Conservation (phyloP, 1,284 basidiomycete genomes). For the Sanguinoderma infundibulare region DNA sequence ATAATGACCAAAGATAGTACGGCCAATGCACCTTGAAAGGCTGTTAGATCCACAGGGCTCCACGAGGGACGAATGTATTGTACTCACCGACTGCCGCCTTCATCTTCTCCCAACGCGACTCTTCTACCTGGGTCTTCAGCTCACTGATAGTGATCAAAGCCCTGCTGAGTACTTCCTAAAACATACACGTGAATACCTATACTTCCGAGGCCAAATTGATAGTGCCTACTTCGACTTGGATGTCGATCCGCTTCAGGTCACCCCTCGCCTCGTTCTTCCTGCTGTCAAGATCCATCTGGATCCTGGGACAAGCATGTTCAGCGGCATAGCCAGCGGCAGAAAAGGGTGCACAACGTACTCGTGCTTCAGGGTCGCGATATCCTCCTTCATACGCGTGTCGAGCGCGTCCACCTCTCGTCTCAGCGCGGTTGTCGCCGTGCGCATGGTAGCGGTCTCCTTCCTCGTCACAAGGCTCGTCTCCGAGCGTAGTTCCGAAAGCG, state of each 20-base stretch:
- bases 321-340: too few species aligned
- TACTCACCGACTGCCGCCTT: constrained; percentile 81
- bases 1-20: constrained; percentile 71
- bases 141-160: constrained; percentile 86
- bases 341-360: constrained; percentile 60
- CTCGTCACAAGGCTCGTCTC: constrained; percentile 86
- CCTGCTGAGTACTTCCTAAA: constrained; percentile 87
- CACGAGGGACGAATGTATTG: neutral
- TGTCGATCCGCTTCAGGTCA: constrained; percentile 87
- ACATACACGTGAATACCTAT: neutral
- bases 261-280: constrained; percentile 92
- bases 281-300: constrained; percentile 96
- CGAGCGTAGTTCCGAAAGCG: constrained; percentile 88
- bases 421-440: constrained; percentile 75
- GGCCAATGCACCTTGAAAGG: constrained; percentile 60
- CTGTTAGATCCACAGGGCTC: neutral
- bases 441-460: constrained; percentile 85
- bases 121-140: constrained; percentile 85
- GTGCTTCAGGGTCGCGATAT: constrained; percentile 87
- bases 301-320: constrained; percentile 46
- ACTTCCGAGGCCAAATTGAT: too few species aligned
- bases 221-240: constrained; percentile 82
- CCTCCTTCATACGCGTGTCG: constrained; percentile 93
- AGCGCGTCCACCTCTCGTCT: constrained; percentile 89
- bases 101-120: constrained; percentile 92